A percentile compares a stretch with the other conserved stretches of the same genome.
These are phyloP conservation scores for Cryphonectria japonica DNA, from an alignment of 2,329 filamentous ascomycete species.

Conservation along the genomic window DNA sequence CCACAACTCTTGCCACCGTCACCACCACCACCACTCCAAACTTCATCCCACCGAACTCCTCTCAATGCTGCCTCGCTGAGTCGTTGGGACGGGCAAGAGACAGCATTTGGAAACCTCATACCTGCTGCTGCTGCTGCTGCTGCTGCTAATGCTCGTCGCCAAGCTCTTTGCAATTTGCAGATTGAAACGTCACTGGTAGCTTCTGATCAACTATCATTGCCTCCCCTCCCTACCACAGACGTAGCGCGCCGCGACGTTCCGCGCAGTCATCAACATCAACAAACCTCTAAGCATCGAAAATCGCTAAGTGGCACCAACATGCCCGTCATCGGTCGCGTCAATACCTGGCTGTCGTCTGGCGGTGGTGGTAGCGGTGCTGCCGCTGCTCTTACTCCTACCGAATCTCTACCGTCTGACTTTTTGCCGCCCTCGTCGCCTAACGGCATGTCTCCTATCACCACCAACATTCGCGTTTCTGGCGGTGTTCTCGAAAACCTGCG, in stretches of 20 bases:
- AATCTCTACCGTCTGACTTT: background rate
- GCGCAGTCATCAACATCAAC: conserved; percentile 4
- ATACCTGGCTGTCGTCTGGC: conserved; percentile 30
- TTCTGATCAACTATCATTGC: conserved; percentile 18
- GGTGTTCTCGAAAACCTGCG: conserved; percentile 58
- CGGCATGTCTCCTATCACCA: conserved; percentile 30
- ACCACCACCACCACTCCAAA: background rate
- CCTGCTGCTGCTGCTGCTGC: conserved; percentile 1
- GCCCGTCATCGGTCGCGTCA: conserved; percentile 24
- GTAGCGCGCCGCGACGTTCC: conserved; percentile 1
- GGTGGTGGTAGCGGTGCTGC: background rate
- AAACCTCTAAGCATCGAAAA: conserved; percentile 21
- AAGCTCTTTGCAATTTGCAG: conserved; percentile 4
- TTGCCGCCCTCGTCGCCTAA: conserved; percentile 3
- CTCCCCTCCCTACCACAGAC: conserved; percentile 14
- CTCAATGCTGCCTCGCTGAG: background rate
- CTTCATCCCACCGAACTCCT: background rate
- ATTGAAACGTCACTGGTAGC: conserved; percentile 3
- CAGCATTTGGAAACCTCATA: conserved; percentile 5
- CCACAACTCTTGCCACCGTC: background rate
- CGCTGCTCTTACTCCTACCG: background rate
- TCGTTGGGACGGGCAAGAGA: conserved; percentile 15
- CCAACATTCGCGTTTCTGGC: conserved; percentile 54
- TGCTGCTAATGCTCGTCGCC: conserved; percentile 7
- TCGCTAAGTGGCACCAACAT: conserved; percentile 21